A percentile compares a stretch with the other conserved stretches of the same genome.
Conservation (phyloP, 805 yeast species). For the Tetrapisispora fleetii region DNA sequence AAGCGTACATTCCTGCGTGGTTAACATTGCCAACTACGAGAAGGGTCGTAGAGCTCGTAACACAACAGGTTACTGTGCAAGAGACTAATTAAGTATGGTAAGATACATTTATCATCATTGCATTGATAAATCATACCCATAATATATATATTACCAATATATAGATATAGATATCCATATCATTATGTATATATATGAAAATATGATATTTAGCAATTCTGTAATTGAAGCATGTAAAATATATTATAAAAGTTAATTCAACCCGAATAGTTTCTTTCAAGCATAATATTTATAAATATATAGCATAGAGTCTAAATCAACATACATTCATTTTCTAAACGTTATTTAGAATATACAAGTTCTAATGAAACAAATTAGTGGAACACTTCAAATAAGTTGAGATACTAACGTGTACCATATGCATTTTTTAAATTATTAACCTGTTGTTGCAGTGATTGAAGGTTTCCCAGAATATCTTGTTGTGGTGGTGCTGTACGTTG, state of each 20-base stretch:
- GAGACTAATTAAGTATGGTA: slow-evolving; percentile 3
- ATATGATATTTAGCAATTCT: not conserved
- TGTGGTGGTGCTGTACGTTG: slow-evolving; percentile 23
- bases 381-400: not conserved
- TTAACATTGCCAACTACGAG: slow-evolving; percentile 81
- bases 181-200: not conserved
- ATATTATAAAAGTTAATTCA: no score
- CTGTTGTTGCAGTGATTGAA: slow-evolving; percentile 59
- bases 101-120: not conserved
- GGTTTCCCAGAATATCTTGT: slow-evolving; percentile 50
- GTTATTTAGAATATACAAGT: no score
- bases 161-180: not conserved
- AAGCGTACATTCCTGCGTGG: slow-evolving; percentile 93
- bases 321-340: not conserved
- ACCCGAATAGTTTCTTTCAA: no score
- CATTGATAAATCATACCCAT: slow-evolving; percentile 1
- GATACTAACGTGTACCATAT: slow-evolving; percentile 11
- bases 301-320: no score
- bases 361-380: no score
- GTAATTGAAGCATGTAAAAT: not conserved
- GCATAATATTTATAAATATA: not conserved
- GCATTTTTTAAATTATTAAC: slow-evolving; percentile 43
- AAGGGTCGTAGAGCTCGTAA: slow-evolving; percentile 79
- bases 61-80: slow-evolving; percentile 61
- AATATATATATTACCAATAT: not conserved